Evolutionary conservation across 176 grass and related monocot genomes (phyloP).

Genomic region (bread wheat (Triticum aestivum)): IWGSC_CS_RefSeq_v2.1 NC_057795.1:532478197-532478696

Average conservation of each 20-base stretch:
- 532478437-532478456: background rate
- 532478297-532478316: background rate
- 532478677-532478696: background rate
- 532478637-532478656: background rate
- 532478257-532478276: slow-evolving; percentile 11
- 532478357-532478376: background rate
- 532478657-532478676: background rate
- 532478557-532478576: background rate
- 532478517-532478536: too few species aligned
- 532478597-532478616: background rate
- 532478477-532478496: background rate
- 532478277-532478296: slow-evolving; percentile 8
- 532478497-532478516: background rate
- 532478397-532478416: background rate
- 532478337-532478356: background rate
- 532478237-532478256: background rate
- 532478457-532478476: background rate
- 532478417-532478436: background rate
- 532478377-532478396: background rate
- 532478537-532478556: background rate
- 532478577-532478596: slow-evolving; percentile 8
- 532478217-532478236: background rate
- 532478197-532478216: slow-evolving; percentile 7
- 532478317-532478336: background rate
- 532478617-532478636: background rate